A percentile compares a stretch with the other conserved stretches of the same genome.
Evolutionary conservation across 78 protist species (phyloP).

Genomic region (Guillardia theta): DNA sequence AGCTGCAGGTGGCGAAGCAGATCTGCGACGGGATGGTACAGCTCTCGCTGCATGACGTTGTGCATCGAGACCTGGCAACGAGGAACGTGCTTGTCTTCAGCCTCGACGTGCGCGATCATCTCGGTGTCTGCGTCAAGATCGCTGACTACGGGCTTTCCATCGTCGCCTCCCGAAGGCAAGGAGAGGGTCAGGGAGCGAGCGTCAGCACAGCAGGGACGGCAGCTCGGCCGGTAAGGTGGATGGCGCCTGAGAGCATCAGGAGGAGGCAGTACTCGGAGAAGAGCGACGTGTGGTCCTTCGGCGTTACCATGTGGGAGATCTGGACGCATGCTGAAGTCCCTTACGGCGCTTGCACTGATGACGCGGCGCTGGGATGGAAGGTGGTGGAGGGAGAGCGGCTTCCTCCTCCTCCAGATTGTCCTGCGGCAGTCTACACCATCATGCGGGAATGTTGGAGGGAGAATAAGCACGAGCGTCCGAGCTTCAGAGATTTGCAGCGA

Average conservation of each 20-base stretch:
- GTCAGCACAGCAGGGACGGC: neutral
- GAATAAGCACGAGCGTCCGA: too few relatives aligned
- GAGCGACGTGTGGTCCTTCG: slow-evolving; percentile 54
- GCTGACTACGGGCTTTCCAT: neutral
- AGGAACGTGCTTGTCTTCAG: neutral
- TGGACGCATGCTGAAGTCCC: too few relatives aligned
- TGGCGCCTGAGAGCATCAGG: neutral
- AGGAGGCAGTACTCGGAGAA: slow-evolving; percentile 17
- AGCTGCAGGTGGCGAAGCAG: neutral
- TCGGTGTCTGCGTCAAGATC: neutral
- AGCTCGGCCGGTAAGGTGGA: neutral
- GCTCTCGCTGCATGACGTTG: neutral
- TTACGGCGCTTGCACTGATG: too few relatives aligned
- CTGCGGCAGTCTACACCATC: too few relatives aligned
- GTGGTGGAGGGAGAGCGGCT: too few relatives aligned
- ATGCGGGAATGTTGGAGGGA: too few relatives aligned
- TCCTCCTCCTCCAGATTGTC: too few relatives aligned
- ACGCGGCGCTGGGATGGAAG: too few relatives aligned
- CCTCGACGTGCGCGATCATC: neutral
- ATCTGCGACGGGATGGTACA: neutral
- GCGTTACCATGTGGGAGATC: slow-evolving; percentile 50
- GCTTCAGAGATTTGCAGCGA: too few relatives aligned
- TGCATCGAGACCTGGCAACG: slow-evolving; percentile 16
- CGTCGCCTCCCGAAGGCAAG: too few relatives aligned
- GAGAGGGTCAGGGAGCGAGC: neutral